Evolutionary conservation across 106 monocot species (phyloP).

Genomic region (Dactylorhiza incarnata): DNA sequence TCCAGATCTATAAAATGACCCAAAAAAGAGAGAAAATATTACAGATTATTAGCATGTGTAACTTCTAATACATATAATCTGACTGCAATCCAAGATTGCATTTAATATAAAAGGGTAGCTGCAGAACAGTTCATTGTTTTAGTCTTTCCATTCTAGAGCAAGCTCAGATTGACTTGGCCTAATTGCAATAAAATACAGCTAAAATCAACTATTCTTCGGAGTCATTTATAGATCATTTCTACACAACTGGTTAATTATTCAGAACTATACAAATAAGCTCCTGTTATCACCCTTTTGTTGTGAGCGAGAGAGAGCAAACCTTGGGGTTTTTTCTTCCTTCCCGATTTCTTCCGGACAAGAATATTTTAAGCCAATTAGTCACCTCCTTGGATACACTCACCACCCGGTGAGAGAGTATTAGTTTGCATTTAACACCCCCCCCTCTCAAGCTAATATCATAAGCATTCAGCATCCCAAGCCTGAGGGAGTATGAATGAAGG

Average conservation of each 20-base stretch:
- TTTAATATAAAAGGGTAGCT: not conserved
- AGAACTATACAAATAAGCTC: not conserved
- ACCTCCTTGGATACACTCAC: too few species aligned
- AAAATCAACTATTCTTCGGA: not conserved
- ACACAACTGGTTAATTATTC: not conserved
- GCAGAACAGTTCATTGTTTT: not conserved
- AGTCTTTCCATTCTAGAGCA: not conserved
- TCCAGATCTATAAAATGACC: slow-evolving; percentile 31
- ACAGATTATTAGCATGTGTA: not conserved
- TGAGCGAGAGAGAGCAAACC: too few species aligned
- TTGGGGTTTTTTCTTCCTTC: too few species aligned
- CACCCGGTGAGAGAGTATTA: too few species aligned
- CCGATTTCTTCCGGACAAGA: too few species aligned
- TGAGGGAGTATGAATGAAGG: too few species aligned
- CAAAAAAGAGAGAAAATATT: not conserved
- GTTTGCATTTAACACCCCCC: too few species aligned
- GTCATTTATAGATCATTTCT: not conserved
- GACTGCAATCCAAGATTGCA: not conserved
- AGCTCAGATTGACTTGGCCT: not conserved
- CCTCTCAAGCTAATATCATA: too few species aligned
- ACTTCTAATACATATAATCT: not conserved
- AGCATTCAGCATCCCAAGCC: too few species aligned
- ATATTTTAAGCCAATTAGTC: too few species aligned
- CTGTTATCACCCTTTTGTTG: not conserved
- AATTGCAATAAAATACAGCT: not conserved